Base-by-base conservation (phyloP, 2,329 filamentous ascomycete genomes). In the Furcasterigmium furcatum region DNA sequence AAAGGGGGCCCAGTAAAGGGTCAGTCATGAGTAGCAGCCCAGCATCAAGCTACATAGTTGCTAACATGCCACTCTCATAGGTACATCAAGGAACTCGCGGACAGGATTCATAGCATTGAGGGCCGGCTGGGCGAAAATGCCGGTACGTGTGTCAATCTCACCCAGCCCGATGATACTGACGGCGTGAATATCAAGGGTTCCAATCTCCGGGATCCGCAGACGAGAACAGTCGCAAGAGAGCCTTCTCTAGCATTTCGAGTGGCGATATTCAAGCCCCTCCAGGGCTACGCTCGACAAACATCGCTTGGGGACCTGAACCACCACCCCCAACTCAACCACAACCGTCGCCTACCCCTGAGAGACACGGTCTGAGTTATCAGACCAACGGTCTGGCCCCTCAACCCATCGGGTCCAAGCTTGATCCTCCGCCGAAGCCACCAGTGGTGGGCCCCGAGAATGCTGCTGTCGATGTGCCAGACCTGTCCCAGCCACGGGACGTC, bases 81-180 rank as follows among this genome's bases (percentile, higher is more conserved):
- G 14, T 95, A 95, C 57, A 96, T 96, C 63, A 95, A 95, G 62
- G 90, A 95, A 63, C 77, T 96, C 19, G 89, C 90, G 20, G 90
- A 95, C 60, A 77, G 91, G 21, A 82, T 96, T 48, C 84, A 91
- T 56, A 85, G 80, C 36, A 84, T 96, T 38, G 91, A 95, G 61
- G 87, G 85, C 53, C 87, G 89, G 59, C 81, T 94, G 46, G 79
- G 41, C 13, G 41, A 43, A 20, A 36, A 19, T 20, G 30, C 41
- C 9, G 21, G 34, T 36, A 19, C 18, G 34, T 36, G 24, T 27
- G 12, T 7, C 24, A 27, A 27, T 27, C n/a, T n/a, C n/a, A n/a
- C n/a, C n/a, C n/a, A n/a, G n/a, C n/a, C n/a, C n/a, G n/a, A n/a
- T n/a, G n/a, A n/a, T n/a, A n/a, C n/a, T n/a, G 13, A n/a, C 30